These are phyloP conservation scores for Fusarium nodosum DNA, from an alignment of 2,329 filamentous ascomycete genomes.

Conservation along the genomic window DNA sequence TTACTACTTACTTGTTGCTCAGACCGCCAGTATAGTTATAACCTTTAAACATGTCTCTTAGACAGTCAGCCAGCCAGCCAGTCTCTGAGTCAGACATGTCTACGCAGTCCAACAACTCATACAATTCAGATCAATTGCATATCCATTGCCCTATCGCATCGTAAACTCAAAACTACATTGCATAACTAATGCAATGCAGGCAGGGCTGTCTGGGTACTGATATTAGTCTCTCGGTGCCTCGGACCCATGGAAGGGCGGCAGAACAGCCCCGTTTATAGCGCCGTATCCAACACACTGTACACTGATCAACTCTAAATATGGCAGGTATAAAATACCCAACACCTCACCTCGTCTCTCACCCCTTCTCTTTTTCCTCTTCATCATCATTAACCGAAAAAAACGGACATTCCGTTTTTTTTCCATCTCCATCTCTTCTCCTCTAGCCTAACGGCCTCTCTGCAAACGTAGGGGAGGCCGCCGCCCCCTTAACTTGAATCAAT, in stretches of 20 bases:
- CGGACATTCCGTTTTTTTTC: conserved; percentile 24
- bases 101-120: neutral
- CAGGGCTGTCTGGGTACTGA: neutral
- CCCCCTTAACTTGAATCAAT: conserved; percentile 51
- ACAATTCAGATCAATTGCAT: neutral
- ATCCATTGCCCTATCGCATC: neutral
- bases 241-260: conserved; percentile 10
- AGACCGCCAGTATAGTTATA: neutral
- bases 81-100: neutral
- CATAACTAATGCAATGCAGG: neutral
- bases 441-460: conserved; percentile 46
- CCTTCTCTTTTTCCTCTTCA: conserved; percentile 20
- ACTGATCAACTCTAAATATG: neutral
- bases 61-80: no score
- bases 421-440: neutral
- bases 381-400: conserved; percentile 17
- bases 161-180: no score
- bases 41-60: no score
- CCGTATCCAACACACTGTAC: conserved; percentile 37
- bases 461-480: conserved; percentile 46
- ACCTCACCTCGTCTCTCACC: neutral
- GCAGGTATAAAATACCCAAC: conserved; percentile 37
- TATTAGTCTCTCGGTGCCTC: neutral
- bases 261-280: conserved; percentile 18
- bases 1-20: no score